Evolutionary conservation across 2,329 filamentous ascomycete species (phyloP), one percentile per base, ranked within the genome.

Genomic region (Ceratocystiopsis sp.): DNA sequence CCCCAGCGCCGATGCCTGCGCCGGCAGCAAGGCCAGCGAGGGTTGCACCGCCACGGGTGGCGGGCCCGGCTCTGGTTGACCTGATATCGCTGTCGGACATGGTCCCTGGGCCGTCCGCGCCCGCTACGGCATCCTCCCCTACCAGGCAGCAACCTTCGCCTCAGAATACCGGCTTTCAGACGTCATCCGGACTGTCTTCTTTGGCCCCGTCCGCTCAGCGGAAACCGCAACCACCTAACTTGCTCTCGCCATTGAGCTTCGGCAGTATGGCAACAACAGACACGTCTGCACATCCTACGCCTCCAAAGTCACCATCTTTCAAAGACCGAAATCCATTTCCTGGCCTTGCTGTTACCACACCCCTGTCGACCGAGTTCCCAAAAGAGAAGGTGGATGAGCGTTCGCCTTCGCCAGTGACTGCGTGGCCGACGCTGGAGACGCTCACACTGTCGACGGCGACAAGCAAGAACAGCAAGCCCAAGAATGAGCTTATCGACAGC

Each of bases 321-420:
- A 64, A 68, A 35, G 63, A 69, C 15, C 64, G 68, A 36, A 74
- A 71, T 46, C 68, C 69, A 1, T 73, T 71, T 46, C 61, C 64
- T 1, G 64, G 66, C 2, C 55, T 73, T 14, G 61, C 60, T 4
- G 55, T 74, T 36, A 61, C 66, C 40, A 68, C 65, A 2, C 62
- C 63, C 2, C 56, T 56, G 18, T 53, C 55, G 14, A 50, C 57
- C 11, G 53, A 58, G 21, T 57, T 60, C 38, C 51, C 54, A 3
- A 53, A 55, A 5, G 55, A 57, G 4, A 55, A 53, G n/a, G 45
- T 42, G 2, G 36, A 18, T 21, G 57, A 61, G 17, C 59, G 59
- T 33, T 59, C 60, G 10, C 53, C 59, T 0, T 59, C 62, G 0
- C 64, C 67, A 2, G 50, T 63, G 6, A 69, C 66, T 4, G 63